Evolutionary conservation across 2,329 filamentous ascomycete species (phyloP).

Genomic region (Botryotinia calthae): DNA sequence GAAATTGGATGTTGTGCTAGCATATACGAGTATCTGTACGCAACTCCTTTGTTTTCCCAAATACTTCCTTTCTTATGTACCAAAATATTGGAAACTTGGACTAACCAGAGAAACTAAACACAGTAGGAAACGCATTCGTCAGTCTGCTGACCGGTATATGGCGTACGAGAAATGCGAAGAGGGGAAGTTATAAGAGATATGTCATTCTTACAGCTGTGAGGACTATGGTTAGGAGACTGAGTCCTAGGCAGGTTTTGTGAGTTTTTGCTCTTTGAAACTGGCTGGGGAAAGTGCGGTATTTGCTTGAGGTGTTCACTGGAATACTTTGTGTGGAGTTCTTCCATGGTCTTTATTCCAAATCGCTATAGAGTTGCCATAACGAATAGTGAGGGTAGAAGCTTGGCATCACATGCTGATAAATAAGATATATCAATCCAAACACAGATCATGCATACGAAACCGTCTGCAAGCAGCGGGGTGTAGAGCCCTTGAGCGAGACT

Average conservation of each 20-base stretch:
- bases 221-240: slow-evolving; percentile 23
- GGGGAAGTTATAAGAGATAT: slow-evolving; percentile 27
- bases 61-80: neutral
- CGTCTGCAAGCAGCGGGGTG: slow-evolving; percentile 30
- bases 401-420: slow-evolving; percentile 3
- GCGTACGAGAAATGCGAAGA: slow-evolving; percentile 22
- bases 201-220: slow-evolving; percentile 28
- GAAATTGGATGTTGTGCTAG: slow-evolving; percentile 30
- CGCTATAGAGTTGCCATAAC: neutral
- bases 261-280: slow-evolving; percentile 5
- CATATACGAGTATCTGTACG: slow-evolving; percentile 26
- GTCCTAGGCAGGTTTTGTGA: slow-evolving; percentile 30
- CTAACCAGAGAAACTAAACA: neutral
- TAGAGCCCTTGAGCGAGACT: slow-evolving; percentile 30
- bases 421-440: slow-evolving; percentile 26
- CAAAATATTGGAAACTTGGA: neutral
- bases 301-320: neutral
- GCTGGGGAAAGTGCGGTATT: neutral
- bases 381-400: neutral
- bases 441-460: slow-evolving; percentile 32
- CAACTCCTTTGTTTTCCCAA: neutral
- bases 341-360: neutral
- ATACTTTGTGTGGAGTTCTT: neutral
- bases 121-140: slow-evolving; percentile 26
- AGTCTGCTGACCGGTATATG: slow-evolving; percentile 28